Evolutionary conservation across 1,139 yeast genomes (phyloP), one percentile per base, ranked within the genome.

Genomic region (Yamadazyma dendronema): DNA sequence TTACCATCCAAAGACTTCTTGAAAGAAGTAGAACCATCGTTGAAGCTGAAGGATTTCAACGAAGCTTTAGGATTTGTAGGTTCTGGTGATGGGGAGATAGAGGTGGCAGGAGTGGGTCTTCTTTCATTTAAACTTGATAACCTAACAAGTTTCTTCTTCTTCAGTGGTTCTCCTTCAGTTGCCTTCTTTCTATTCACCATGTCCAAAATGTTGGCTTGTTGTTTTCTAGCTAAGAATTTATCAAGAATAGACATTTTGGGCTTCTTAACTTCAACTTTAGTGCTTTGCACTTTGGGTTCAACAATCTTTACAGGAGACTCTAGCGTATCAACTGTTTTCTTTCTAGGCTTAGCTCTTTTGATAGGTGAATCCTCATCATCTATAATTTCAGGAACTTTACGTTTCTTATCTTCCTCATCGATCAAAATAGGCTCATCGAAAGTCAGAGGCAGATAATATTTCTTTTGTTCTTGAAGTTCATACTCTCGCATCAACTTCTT

Each of bases 211-310:
- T 46, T 52, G 39, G 57, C 65, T 22, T 53, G 45, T 21, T 53
- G 45, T 42, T 59, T 61, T 25, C 62, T 56, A 41, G 50, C 51
- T 36, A 65, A 64, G 47, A 75, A 77, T 50, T 74, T 75, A 42
- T 75, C 77, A 39, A 72, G 66, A 41, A 80, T 79, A 2, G 84
- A 74, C 30, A 67, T 62, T 38, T 69, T 74, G 16, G 79, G 79
- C 47, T 69, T 77, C 33, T 64, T 64, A 31, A 79, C 57, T 22
- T 73, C 70, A n/a, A 81, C 84, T 52, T 80, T 81, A 3, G 86
- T 78, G 2, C 55, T 51, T 31, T 37, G 48, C 40, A 39, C 47
- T 19, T 19, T 19, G 9, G 22, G 9, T 17, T 45, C 48, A 23
- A 46, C 46, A 3, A 49, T 41, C 23, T 50, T 49, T 2, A 40